Conservation (phyloP, 305 asterid species). For the Fraxinus floribunda region DNA sequence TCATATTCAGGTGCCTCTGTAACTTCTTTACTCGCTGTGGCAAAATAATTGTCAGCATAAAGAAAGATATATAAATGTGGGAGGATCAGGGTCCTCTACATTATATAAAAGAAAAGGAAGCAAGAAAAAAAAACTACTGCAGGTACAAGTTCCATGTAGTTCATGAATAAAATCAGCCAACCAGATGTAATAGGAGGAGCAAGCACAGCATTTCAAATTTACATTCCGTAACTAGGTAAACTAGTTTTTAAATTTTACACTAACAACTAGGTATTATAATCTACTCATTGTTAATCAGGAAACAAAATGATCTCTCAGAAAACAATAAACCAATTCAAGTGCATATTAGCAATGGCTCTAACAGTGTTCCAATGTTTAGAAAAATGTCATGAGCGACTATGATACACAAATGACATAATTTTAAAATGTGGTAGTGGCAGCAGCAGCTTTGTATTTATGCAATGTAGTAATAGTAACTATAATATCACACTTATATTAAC, state of each 20-base stretch:
- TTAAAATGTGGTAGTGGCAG: not conserved
- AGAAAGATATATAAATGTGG: not conserved
- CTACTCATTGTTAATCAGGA: not conserved
- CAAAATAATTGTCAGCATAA: not conserved
- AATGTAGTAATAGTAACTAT: not conserved
- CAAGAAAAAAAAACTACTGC: not conserved
- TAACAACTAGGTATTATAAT: not conserved
- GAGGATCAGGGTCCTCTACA: slow-evolving; percentile 2
- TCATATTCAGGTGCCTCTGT: not conserved
- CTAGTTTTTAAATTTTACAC: not conserved
- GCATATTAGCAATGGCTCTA: slow-evolving; percentile 4
- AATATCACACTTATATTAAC: not conserved
- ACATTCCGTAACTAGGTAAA: not conserved
- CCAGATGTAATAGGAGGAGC: not conserved
- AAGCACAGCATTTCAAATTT: not conserved
- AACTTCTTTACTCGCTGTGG: not conserved
- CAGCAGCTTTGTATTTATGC: not conserved
- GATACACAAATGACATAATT: not conserved
- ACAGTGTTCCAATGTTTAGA: slow-evolving; percentile 1
- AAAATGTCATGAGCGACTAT: not conserved
- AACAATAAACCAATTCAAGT: not conserved
- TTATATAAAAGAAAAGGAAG: slow-evolving; percentile 1
- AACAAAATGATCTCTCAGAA: not conserved
- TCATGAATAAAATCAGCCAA: not conserved
- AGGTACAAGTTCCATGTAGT: not conserved